phyloP scores from a whole-genome alignment of 2,329 filamentous ascomycete species.

The Neonectria punicea region DNA sequence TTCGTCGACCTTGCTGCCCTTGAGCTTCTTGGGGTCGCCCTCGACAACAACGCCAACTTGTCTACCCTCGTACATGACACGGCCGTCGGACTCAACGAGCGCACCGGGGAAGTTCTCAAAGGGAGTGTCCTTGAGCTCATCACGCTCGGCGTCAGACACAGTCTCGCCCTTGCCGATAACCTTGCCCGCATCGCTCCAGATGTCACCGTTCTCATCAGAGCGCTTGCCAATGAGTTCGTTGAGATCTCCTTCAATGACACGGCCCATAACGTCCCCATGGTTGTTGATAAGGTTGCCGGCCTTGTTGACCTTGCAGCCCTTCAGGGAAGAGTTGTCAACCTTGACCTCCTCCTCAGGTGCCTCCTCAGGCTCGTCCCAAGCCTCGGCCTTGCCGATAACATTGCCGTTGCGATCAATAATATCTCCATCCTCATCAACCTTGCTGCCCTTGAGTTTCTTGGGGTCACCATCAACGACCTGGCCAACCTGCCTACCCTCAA shows the following conservation, averaged over 20 bases:
- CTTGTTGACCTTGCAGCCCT: neutral
- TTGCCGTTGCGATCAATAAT: slow-evolving; percentile 76
- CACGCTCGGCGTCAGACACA: slow-evolving; percentile 73
- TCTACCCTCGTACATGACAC: neutral
- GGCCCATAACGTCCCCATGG: slow-evolving; percentile 72
- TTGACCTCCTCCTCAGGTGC: slow-evolving; percentile 62
- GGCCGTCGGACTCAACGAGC: neutral
- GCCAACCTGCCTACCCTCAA: slow-evolving; percentile 66
- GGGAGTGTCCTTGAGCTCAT: slow-evolving; percentile 68
- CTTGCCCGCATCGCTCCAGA: slow-evolving; percentile 78
- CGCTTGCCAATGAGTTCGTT: slow-evolving; percentile 75
- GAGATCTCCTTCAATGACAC: slow-evolving; percentile 73
- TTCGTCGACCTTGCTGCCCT: slow-evolving; percentile 80
- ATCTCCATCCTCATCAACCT: slow-evolving; percentile 76
- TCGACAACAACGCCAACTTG: slow-evolving; percentile 67
- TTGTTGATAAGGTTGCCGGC: slow-evolving; percentile 80
- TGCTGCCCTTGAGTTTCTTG: slow-evolving; percentile 71
- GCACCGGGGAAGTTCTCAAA: neutral
- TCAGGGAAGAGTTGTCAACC: slow-evolving; percentile 66
- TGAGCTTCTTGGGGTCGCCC: slow-evolving; percentile 77
- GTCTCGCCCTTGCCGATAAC: slow-evolving; percentile 75
- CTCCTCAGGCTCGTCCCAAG: slow-evolving; percentile 66
- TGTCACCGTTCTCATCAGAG: slow-evolving; percentile 73
- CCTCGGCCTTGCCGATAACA: slow-evolving; percentile 72
- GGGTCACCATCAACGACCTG: slow-evolving; percentile 71